phyloP scores from a whole-genome alignment of 2,329 filamentous ascomycete species.

The Pseudogymnoascus verrucosus region DNA sequence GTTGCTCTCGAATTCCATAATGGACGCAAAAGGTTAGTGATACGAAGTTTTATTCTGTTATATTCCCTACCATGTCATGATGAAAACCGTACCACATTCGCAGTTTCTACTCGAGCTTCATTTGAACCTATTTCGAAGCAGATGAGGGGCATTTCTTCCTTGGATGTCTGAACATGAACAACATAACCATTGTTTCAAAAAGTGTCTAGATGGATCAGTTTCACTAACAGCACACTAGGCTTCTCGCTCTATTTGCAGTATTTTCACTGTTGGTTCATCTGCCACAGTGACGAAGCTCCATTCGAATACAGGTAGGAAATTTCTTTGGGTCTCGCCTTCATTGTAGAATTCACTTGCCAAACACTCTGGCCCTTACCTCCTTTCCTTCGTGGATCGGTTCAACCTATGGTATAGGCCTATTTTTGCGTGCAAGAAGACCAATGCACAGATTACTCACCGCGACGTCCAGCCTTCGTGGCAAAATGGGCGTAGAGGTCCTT shows the following conservation, averaged over 20 bases:
- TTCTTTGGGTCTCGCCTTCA: neutral
- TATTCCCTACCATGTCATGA: slow-evolving; percentile 42
- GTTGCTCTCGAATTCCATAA: neutral
- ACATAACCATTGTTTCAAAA: neutral
- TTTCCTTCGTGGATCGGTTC: slow-evolving; percentile 34
- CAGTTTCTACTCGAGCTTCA: slow-evolving; percentile 79
- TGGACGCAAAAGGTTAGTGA: slow-evolving; percentile 15
- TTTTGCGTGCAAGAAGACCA: slow-evolving; percentile 74
- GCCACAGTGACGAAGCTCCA: neutral
- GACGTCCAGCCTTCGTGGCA: slow-evolving; percentile 41
- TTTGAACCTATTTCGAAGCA: slow-evolving; percentile 57
- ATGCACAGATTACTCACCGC: slow-evolving; percentile 62
- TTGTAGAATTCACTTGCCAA: slow-evolving; percentile 46
- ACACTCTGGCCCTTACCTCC: slow-evolving; percentile 73
- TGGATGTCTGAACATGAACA: slow-evolving; percentile 59
- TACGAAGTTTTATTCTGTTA: slow-evolving; percentile 9
- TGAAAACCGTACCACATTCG: slow-evolving; percentile 74
- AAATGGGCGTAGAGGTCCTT: slow-evolving; percentile 65
- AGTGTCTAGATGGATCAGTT: neutral
- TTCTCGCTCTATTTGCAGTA: neutral
- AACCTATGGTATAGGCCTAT: slow-evolving; percentile 68
- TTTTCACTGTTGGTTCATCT: neutral
- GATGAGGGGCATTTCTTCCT: slow-evolving; percentile 63
- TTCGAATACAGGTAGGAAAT: neutral
- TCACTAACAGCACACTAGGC: neutral